Evolutionary conservation across 192 early-diverging fungal species (phyloP).

Genomic region (Phlyctochytrium arcticum): DNA sequence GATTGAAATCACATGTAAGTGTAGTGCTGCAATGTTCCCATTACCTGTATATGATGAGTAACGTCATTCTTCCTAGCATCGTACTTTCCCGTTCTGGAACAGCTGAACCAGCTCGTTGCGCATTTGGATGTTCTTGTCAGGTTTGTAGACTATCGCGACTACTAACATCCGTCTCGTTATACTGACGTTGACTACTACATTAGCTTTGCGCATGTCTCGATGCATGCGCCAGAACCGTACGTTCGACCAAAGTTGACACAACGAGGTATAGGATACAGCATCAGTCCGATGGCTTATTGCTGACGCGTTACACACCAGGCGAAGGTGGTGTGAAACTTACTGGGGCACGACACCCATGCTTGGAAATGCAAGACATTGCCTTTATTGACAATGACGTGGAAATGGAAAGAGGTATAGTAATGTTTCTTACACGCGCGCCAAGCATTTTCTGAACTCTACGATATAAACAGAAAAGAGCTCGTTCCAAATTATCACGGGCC

Average conservation of each 20-base stretch:
- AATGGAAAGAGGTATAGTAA: constrained; percentile 56
- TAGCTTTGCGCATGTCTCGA: constrained; percentile 82
- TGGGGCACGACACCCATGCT: constrained; percentile 82
- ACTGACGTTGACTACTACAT: background rate
- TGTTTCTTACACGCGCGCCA: too few species aligned
- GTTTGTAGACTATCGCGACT: too few species aligned
- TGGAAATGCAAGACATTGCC: constrained; percentile 88
- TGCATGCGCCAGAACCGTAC: constrained; percentile 80
- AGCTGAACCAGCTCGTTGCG: constrained; percentile 69
- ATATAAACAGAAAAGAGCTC: background rate
- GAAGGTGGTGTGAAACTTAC: constrained; percentile 65
- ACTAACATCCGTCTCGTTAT: background rate
- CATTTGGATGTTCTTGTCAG: constrained; percentile 84
- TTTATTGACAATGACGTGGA: constrained; percentile 94
- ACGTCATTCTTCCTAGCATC: constrained; percentile 38
- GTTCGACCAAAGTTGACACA: constrained; percentile 68
- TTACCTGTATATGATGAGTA: background rate
- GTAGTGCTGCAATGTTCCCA: background rate
- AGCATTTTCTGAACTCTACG: too few species aligned
- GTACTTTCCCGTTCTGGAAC: constrained; percentile 79
- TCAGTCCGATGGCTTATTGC: background rate
- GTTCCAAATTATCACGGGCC: constrained; percentile 92
- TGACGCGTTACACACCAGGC: constrained; percentile 26
- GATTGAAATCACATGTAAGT: constrained; percentile 70
- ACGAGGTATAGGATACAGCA: constrained; percentile 31